phyloP scores from a whole-genome alignment of 495 filamentous ascomycete genomes.

The Diplogelasinospora grovesii region DNA sequence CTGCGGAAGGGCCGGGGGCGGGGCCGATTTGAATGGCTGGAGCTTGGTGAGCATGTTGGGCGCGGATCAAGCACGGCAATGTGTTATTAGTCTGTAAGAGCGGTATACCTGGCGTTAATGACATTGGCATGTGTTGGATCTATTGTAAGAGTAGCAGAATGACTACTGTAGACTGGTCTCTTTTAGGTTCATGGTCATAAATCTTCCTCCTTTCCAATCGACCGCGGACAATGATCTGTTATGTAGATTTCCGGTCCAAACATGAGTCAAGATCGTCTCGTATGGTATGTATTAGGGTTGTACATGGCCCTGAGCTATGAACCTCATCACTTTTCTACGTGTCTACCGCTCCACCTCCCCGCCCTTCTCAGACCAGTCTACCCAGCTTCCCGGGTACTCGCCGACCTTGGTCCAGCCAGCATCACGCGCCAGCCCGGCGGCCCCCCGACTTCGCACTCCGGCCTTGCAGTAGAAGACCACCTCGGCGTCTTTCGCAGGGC shows the following conservation, averaged over 20 bases:
- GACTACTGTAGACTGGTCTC: background rate
- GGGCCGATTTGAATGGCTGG: background rate
- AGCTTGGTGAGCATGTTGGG: too few species aligned
- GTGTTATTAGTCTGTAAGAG: too few species aligned
- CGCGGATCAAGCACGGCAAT: too few species aligned
- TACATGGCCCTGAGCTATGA: too few species aligned
- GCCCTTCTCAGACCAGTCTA: slow-evolving; percentile 73
- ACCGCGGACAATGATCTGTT: too few species aligned
- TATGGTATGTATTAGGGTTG: too few species aligned
- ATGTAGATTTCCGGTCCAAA: too few species aligned
- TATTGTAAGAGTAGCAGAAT: background rate
- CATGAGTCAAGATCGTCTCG: too few species aligned
- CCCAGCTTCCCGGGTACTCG: slow-evolving; percentile 85
- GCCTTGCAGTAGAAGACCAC: slow-evolving; percentile 91
- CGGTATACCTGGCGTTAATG: too few species aligned
- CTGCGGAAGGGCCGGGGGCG: slow-evolving; percentile 10
- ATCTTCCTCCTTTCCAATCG: too few species aligned
- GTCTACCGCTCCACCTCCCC: slow-evolving; percentile 49
- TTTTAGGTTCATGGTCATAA: background rate
- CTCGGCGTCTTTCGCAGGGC: slow-evolving; percentile 47
- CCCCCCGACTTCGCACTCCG: slow-evolving; percentile 72
- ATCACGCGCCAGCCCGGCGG: slow-evolving; percentile 71
- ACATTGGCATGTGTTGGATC: background rate
- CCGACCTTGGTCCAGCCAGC: slow-evolving; percentile 67
- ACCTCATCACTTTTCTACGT: too few species aligned